A percentile compares a stretch with the other conserved stretches of the same genome.
Conservation (phyloP, 108 stramenopile species). For the Cyclotella atomus region DNA sequence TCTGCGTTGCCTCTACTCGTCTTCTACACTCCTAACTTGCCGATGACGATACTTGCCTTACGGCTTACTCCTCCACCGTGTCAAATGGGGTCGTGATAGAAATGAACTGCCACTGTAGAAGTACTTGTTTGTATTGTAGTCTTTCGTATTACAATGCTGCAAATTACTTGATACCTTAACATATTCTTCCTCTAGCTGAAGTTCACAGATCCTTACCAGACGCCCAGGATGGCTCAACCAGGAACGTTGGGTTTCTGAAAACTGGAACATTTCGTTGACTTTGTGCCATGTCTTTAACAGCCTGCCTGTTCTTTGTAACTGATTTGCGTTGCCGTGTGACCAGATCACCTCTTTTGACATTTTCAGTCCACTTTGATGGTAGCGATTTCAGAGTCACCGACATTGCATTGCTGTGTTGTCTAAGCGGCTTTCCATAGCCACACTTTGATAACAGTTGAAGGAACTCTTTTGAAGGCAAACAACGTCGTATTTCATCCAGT, state of each 20-base stretch:
- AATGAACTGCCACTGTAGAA: too few relatives aligned
- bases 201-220: constrained; percentile 63
- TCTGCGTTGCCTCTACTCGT: too few relatives aligned
- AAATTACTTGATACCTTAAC: too few relatives aligned
- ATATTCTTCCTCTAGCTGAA: too few relatives aligned
- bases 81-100: too few relatives aligned
- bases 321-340: constrained; percentile 22
- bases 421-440: constrained; percentile 25
- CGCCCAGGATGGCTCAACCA: constrained; percentile 41
- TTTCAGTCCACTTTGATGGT: constrained; percentile 51
- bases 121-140: too few relatives aligned
- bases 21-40: too few relatives aligned
- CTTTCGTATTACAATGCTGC: too few relatives aligned
- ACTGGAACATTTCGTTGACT: constrained; percentile 12
- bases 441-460: constrained; percentile 24
- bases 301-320: background rate
- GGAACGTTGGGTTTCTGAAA: constrained; percentile 18
- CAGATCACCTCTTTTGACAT: constrained; percentile 32
- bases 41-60: too few relatives aligned
- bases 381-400: constrained; percentile 48
- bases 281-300: background rate
- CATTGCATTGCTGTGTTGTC: constrained; percentile 13
- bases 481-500: constrained; percentile 65
- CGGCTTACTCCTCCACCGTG: too few relatives aligned
- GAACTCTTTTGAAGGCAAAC: constrained; percentile 46